phyloP scores from a whole-genome alignment of 2,329 filamentous ascomycete species.

The Xylaria sp. region DNA sequence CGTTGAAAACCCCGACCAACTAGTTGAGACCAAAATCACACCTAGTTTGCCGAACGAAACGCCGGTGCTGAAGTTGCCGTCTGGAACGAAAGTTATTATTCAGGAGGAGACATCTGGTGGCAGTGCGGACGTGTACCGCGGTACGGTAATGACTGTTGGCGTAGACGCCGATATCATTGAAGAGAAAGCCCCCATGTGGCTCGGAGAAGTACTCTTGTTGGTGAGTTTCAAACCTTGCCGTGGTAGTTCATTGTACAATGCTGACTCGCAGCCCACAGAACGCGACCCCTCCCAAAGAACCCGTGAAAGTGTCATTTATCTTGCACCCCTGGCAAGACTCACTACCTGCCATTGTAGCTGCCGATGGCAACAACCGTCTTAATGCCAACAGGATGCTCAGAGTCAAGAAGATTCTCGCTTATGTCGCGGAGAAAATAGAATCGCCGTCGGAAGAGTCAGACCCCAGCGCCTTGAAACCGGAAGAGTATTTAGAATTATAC shows the following conservation, averaged over 20 bases:
- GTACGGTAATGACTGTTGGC: slow-evolving; percentile 79
- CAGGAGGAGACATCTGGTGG: slow-evolving; percentile 72
- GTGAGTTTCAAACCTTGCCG: slow-evolving; percentile 47
- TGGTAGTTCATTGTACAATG: not conserved
- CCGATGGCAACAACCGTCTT: slow-evolving; percentile 84
- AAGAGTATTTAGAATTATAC: slow-evolving; percentile 94
- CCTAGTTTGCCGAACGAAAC: slow-evolving; percentile 76
- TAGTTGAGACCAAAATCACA: slow-evolving; percentile 66
- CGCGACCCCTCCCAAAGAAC: slow-evolving; percentile 82
- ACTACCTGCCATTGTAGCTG: slow-evolving; percentile 74
- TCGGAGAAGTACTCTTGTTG: slow-evolving; percentile 82
- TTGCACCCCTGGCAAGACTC: slow-evolving; percentile 79
- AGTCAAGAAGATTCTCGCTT: slow-evolving; percentile 90
- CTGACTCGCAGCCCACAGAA: slow-evolving; percentile 58
- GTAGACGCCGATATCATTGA: slow-evolving; percentile 83
- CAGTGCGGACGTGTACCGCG: slow-evolving; percentile 86
- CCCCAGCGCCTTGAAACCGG: slow-evolving; percentile 70
- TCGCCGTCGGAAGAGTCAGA: slow-evolving; percentile 64
- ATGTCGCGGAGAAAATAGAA: slow-evolving; percentile 92
- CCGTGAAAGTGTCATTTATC: slow-evolving; percentile 93
- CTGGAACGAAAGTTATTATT: slow-evolving; percentile 69
- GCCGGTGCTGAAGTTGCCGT: slow-evolving; percentile 74
- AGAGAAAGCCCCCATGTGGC: slow-evolving; percentile 86
- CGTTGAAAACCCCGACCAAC: slow-evolving; percentile 57
- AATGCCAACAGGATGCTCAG: slow-evolving; percentile 97